Evolutionary conservation across 176 grass and related monocot species (phyloP).

Genomic region (Avena insularis): DNA sequence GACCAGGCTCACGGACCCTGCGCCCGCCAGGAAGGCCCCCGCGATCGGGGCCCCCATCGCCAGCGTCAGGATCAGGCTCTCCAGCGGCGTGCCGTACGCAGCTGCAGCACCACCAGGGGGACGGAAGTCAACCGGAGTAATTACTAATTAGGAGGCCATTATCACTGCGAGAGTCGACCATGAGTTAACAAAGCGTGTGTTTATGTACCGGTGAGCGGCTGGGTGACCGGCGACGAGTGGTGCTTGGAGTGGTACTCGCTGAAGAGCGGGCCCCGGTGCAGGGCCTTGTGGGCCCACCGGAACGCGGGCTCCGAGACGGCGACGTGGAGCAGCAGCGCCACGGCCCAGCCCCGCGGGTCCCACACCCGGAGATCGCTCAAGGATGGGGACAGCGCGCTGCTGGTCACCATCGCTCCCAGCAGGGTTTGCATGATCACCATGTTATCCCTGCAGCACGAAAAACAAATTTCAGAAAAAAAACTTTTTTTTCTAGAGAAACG

Average conservation of each 20-base stretch:
- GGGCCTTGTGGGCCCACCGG: slow-evolving; percentile 67
- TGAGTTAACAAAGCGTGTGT: no score
- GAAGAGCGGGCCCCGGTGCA: slow-evolving; percentile 68
- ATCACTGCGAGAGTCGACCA: no score
- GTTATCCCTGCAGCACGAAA: slow-evolving; percentile 68
- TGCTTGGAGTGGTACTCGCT: slow-evolving; percentile 63
- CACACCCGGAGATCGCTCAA: slow-evolving; percentile 17
- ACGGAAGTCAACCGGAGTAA: no score
- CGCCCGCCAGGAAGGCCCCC: slow-evolving; percentile 62
- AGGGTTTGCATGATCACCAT: slow-evolving; percentile 77
- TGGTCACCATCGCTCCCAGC: slow-evolving; percentile 49
- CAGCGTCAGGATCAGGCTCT: slow-evolving; percentile 67
- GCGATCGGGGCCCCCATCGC: slow-evolving; percentile 65
- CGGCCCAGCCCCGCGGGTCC: slow-evolving; percentile 52
- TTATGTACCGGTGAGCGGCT: slow-evolving; percentile 64
- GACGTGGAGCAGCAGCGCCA: slow-evolving; percentile 68
- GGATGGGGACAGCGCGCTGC: slow-evolving; percentile 42
- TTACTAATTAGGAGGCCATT: no score
- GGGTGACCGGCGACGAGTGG: slow-evolving; percentile 69
- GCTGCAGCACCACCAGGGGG: slow-evolving; percentile 41
- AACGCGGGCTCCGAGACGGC: slow-evolving; percentile 71
- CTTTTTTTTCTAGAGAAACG: no score
- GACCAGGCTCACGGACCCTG: slow-evolving; percentile 70
- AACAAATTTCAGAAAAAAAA: background rate
- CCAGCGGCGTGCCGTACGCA: slow-evolving; percentile 77